Percentiles rank a stretch among this genome's conserved stretches.
These are phyloP conservation scores for Fusarium verticillioides DNA, from an alignment of 2,329 filamentous ascomycete species.

Conservation along the genomic window DNA sequence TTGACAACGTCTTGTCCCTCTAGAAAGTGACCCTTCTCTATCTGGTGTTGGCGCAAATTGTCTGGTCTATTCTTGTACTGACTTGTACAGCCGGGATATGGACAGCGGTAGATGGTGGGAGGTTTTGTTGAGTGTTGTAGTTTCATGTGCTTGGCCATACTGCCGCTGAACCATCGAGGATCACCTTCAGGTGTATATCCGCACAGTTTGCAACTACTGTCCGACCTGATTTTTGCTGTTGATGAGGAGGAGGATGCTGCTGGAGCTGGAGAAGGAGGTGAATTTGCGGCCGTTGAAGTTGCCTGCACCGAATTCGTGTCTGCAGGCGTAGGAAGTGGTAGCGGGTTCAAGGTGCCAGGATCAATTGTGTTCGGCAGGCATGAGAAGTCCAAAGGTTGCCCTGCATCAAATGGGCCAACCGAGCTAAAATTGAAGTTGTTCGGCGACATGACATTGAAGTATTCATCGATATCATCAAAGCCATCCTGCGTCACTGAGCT, in stretches of 20 bases:
- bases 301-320: slow-evolving; percentile 33
- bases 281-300: slow-evolving; percentile 39
- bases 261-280: slow-evolving; percentile 37
- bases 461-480: slow-evolving; percentile 27
- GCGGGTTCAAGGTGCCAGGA: slow-evolving; percentile 23
- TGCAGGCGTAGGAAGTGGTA: slow-evolving; percentile 39
- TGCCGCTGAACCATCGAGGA: slow-evolving; percentile 68
- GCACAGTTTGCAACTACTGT: slow-evolving; percentile 62
- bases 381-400: slow-evolving; percentile 13
- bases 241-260: slow-evolving; percentile 22
- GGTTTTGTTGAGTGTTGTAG: slow-evolving; percentile 62
- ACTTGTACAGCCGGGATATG: slow-evolving; percentile 64
- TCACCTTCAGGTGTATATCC: slow-evolving; percentile 66
- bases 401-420: slow-evolving; percentile 24
- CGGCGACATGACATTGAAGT: slow-evolving; percentile 22
- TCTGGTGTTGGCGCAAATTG: slow-evolving; percentile 66
- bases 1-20: slow-evolving; percentile 52
- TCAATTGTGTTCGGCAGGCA: slow-evolving; percentile 26
- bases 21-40: slow-evolving; percentile 67
- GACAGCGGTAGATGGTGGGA: slow-evolving; percentile 63
- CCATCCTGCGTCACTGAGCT: slow-evolving; percentile 16
- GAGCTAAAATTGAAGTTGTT: slow-evolving; percentile 35
- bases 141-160: slow-evolving; percentile 69
- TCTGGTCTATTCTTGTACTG: slow-evolving; percentile 67
- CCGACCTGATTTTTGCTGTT: slow-evolving; percentile 55